These are phyloP conservation scores for Carpinus viminea DNA, from an alignment of 306 rosid genomes.

Conservation along the genomic window DNA sequence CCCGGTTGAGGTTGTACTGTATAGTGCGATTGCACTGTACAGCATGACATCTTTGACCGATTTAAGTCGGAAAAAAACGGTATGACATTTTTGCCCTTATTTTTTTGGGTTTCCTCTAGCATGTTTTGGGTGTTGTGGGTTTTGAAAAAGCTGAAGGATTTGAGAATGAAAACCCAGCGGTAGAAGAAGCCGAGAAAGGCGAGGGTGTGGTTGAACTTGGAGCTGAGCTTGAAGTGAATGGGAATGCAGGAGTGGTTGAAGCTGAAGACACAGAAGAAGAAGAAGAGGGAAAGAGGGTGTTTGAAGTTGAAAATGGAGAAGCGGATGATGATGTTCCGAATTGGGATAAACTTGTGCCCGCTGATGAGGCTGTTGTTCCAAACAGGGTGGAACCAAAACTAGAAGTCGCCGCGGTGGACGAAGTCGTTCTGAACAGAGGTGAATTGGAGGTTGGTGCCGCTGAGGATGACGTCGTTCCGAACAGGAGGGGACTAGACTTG, in stretches of 20 bases:
- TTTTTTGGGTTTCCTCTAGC: too few relatives aligned
- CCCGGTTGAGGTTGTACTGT: too few relatives aligned
- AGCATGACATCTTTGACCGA: too few relatives aligned
- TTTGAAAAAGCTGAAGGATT: constrained; percentile 32
- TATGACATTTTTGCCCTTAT: too few relatives aligned
- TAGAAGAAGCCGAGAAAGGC: constrained; percentile 16
- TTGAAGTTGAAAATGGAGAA: constrained; percentile 13
- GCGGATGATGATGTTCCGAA: background rate
- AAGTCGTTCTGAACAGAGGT: background rate
- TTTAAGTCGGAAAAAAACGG: too few relatives aligned
- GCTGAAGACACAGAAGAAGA: constrained; percentile 16
- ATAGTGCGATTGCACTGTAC: too few relatives aligned
- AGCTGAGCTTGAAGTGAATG: background rate
- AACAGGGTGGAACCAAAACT: constrained; percentile 12
- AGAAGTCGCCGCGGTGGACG: background rate
- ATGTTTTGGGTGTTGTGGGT: constrained; percentile 4
- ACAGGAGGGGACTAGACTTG: too few relatives aligned
- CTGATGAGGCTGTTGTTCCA: background rate
- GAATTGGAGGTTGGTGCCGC: background rate
- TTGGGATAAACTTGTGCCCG: background rate
- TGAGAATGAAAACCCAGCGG: constrained; percentile 33
- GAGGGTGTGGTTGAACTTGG: constrained; percentile 24
- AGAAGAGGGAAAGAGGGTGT: constrained; percentile 5
- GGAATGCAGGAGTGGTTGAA: constrained; percentile 15
- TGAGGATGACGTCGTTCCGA: constrained; percentile 29